phyloP scores from a whole-genome alignment of 345 rosid genomes.

The Bruguiera gymnorhiza region DNA sequence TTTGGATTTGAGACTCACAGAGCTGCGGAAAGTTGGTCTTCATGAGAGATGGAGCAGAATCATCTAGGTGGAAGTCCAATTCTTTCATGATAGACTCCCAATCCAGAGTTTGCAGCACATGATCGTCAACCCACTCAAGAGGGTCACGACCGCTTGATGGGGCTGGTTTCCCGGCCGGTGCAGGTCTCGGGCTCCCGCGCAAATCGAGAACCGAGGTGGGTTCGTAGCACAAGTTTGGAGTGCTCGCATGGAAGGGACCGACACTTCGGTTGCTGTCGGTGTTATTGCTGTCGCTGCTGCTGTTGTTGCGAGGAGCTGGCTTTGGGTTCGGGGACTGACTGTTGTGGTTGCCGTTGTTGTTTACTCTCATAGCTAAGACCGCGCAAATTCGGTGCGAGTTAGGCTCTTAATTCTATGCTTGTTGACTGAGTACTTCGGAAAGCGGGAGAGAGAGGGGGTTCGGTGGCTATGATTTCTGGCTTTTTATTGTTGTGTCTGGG shows the following conservation, averaged over 20 bases:
- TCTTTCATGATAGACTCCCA: conserved; percentile 93
- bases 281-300: conserved; percentile 3
- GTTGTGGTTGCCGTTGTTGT: conserved; percentile 21
- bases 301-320: conserved; percentile 24
- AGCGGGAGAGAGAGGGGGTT: conserved; percentile 28
- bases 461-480: conserved; percentile 40
- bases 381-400: neutral
- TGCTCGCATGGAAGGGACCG: conserved; percentile 8
- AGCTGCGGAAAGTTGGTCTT: conserved; percentile 13
- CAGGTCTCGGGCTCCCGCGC: conserved; percentile 51
- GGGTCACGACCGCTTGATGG: conserved; percentile 14
- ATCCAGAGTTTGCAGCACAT: conserved; percentile 60
- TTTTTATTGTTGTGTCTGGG: conserved; percentile 37
- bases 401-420: neutral
- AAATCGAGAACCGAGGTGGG: conserved; percentile 84
- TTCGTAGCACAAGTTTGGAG: conserved; percentile 40
- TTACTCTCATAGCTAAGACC: conserved; percentile 59
- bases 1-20: conserved; percentile 15
- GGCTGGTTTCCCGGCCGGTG: conserved; percentile 24
- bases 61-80: conserved; percentile 56
- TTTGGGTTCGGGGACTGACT: conserved; percentile 16
- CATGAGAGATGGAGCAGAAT: conserved; percentile 38
- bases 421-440: neutral
- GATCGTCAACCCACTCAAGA: conserved; percentile 52
- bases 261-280: conserved; percentile 1